Evolutionary conservation across 345 rosid species (phyloP).

Genomic region (Acer negundo): DNA sequence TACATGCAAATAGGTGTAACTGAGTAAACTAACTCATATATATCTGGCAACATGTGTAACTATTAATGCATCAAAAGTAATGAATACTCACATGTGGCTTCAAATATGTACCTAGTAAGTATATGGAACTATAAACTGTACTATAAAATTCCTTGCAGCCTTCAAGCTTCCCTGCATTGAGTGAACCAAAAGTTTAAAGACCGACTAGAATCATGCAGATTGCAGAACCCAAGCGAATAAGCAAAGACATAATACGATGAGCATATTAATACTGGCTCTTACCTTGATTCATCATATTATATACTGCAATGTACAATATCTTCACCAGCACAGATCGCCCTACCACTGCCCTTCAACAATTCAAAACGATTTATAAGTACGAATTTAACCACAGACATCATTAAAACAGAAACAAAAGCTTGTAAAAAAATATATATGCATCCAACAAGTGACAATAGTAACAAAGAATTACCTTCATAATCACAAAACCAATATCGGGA

Average conservation of each 20-base stretch:
- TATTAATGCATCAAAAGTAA: background rate
- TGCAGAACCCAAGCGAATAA: background rate
- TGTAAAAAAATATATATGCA: background rate
- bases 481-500: conserved; percentile 74
- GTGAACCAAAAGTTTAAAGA: conserved; percentile 6
- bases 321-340: conserved; percentile 96
- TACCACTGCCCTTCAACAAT: conserved; percentile 80
- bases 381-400: background rate
- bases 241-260: background rate
- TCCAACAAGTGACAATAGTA: background rate
- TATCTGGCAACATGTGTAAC: no score
- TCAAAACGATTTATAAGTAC: conserved; percentile 20
- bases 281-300: conserved; percentile 70
- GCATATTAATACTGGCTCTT: background rate
- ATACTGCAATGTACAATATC: conserved; percentile 72
- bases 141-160: conserved; percentile 54
- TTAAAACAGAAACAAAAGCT: background rate
- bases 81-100: conserved; percentile 66
- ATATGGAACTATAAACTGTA: conserved; percentile 51
- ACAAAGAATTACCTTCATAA: conserved; percentile 58
- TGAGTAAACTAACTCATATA: conserved; percentile 8
- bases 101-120: conserved; percentile 67
- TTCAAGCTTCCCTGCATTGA: no score
- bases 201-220: background rate
- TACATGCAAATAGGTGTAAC: background rate